Evolutionary conservation across 768 basidiomycete genomes (phyloP).

Genomic region (Trametes elegans): DNA sequence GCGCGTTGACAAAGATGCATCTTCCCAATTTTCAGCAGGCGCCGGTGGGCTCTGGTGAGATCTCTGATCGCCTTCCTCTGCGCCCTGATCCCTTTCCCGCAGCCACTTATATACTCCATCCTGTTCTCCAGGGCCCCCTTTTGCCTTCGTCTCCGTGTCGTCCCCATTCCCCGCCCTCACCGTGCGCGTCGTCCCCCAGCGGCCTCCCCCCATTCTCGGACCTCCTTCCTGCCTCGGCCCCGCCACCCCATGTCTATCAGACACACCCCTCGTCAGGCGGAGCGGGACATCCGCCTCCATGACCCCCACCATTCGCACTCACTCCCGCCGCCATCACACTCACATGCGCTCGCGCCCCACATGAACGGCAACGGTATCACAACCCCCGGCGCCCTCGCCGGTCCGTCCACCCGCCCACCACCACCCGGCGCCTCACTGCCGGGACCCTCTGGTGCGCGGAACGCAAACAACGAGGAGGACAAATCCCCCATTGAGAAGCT

Average conservation of each 20-base stretch:
- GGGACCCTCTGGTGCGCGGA: conserved; percentile 33
- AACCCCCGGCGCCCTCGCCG: conserved; percentile 40
- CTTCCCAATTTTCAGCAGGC: conserved; percentile 18
- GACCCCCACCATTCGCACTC: conserved; percentile 50
- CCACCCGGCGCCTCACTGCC: conserved; percentile 20
- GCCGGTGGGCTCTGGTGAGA: conserved; percentile 20
- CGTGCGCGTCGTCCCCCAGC: conserved; percentile 41
- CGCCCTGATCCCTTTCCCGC: conserved; percentile 32
- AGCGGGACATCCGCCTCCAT: conserved; percentile 63
- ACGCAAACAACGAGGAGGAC: conserved; percentile 37
- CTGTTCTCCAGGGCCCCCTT: conserved; percentile 15
- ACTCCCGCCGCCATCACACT: conserved; percentile 40
- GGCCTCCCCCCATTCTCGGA: conserved; percentile 24
- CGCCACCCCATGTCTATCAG: conserved; percentile 54
- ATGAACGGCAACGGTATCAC: conserved; percentile 54
- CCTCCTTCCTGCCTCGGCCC: conserved; percentile 30
- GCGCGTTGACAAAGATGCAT: conserved; percentile 21
- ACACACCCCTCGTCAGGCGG: conserved; percentile 57
- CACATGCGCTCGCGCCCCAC: conserved; percentile 43
- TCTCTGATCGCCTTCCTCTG: conserved; percentile 32
- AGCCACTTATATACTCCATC: conserved; percentile 22
- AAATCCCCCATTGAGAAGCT: conserved; percentile 66
- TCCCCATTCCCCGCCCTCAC: conserved; percentile 39
- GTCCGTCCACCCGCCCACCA: conserved; percentile 38
- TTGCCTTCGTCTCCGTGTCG: conserved; percentile 19